These are phyloP conservation scores for Collybiopsis luxurians DNA, from an alignment of 768 basidiomycete genomes.

Conservation along the genomic window DNA sequence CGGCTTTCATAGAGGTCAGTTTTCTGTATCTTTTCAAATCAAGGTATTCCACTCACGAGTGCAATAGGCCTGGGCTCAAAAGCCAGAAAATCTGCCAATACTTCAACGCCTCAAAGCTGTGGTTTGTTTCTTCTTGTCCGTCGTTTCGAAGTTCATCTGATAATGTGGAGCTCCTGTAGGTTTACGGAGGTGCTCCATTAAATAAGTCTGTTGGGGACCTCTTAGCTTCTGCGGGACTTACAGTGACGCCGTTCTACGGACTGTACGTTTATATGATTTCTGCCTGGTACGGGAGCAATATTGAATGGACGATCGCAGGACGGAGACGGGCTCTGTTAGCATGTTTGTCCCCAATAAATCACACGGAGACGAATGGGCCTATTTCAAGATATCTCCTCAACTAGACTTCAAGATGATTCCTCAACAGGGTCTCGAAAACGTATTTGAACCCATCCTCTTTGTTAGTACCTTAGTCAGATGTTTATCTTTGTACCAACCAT, in stretches of 20 bases:
- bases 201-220: conserved; percentile 26
- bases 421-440: no score
- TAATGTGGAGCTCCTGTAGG: no score
- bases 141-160: no score
- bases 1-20: conserved; percentile 23
- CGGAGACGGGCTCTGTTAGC: not conserved
- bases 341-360: not conserved
- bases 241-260: conserved; percentile 13
- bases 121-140: no score
- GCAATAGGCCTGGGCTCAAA: conserved; percentile 1
- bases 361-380: not conserved
- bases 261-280: conserved; percentile 21
- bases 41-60: not conserved
- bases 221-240: conserved; percentile 22
- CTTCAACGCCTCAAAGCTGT: not conserved
- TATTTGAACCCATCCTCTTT: not conserved
- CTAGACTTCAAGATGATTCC: no score
- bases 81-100: conserved; percentile 4
- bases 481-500: conserved; percentile 15
- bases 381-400: no score
- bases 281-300: not conserved
- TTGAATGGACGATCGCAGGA: no score
- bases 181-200: conserved; percentile 3
- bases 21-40: not conserved
- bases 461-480: no score